phyloP scores from a whole-genome alignment of 345 rosid genomes.

The Laguncularia racemosa region DNA sequence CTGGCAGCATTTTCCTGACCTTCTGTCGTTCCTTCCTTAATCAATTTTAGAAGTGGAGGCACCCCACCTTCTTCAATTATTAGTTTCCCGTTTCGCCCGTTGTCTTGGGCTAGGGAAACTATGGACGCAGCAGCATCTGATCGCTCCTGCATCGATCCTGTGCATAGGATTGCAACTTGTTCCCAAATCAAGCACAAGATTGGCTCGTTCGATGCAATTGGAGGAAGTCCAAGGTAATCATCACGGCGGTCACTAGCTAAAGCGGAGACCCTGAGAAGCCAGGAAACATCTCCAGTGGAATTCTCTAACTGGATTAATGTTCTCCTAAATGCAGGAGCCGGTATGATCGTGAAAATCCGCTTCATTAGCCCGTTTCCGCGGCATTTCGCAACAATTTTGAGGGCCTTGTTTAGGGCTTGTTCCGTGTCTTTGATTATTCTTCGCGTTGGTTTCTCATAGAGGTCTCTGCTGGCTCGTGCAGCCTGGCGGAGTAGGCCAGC shows the following conservation, averaged over 20 bases:
- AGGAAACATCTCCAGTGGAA: conserved; percentile 69
- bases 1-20: conserved; percentile 81
- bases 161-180: conserved; percentile 62
- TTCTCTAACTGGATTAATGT: conserved; percentile 64
- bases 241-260: conserved; percentile 45
- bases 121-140: conserved; percentile 75
- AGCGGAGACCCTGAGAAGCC: conserved; percentile 71
- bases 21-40: conserved; percentile 65
- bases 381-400: conserved; percentile 52
- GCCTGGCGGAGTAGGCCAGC: conserved; percentile 64
- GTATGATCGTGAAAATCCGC: conserved; percentile 71
- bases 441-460: conserved; percentile 71
- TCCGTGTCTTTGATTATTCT: conserved; percentile 71
- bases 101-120: conserved; percentile 75
- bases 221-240: conserved; percentile 69
- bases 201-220: conserved; percentile 84
- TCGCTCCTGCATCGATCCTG: conserved; percentile 53
- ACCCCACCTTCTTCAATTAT: conserved; percentile 90
- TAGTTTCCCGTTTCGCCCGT: conserved; percentile 60
- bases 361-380: conserved; percentile 59
- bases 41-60: conserved; percentile 64
- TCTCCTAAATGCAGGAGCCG: conserved; percentile 70
- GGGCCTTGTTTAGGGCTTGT: conserved; percentile 65
- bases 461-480: conserved; percentile 67
- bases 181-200: conserved; percentile 84